These are phyloP conservation scores for Colletotrichum abscissum DNA, from an alignment of 2,329 filamentous ascomycete genomes.

Conservation along the genomic window DNA sequence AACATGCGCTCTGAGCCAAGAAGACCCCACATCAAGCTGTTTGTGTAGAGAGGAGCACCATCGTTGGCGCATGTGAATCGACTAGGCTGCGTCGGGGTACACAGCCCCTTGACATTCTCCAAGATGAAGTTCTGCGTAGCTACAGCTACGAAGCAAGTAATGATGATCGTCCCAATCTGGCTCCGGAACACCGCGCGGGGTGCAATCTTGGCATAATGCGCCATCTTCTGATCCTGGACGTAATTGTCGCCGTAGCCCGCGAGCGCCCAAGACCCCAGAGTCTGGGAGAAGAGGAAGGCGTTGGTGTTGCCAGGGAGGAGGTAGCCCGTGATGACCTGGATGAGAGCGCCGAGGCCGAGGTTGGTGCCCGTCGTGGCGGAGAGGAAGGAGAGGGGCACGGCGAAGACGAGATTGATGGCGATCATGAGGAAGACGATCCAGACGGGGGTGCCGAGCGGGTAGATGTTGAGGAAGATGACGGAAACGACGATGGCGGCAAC, in stretches of 20 bases:
- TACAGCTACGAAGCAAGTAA: constrained; percentile 51
- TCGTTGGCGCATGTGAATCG: constrained; percentile 43
- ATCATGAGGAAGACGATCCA: constrained; percentile 47
- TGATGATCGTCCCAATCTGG: constrained; percentile 58
- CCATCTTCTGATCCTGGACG: constrained; percentile 47
- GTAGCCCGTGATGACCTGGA: constrained; percentile 56
- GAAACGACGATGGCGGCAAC: constrained; percentile 46
- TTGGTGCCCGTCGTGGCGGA: constrained; percentile 58
- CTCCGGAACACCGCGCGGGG: constrained; percentile 48
- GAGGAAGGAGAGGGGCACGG: constrained; percentile 55
- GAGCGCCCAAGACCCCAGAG: constrained; percentile 43
- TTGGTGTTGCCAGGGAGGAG: constrained; percentile 52
- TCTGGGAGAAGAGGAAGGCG: constrained; percentile 40
- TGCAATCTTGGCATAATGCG: constrained; percentile 47
- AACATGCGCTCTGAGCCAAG: constrained; percentile 50
- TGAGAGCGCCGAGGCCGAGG: constrained; percentile 52
- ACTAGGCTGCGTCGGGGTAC: constrained; percentile 47
- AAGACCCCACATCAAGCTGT: constrained; percentile 45
- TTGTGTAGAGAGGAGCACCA: constrained; percentile 44
- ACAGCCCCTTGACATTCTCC: constrained; percentile 47
- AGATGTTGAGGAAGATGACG: constrained; percentile 44
- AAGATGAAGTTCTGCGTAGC: constrained; percentile 56
- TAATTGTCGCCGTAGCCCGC: constrained; percentile 56
- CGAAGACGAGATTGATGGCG: constrained; percentile 52
- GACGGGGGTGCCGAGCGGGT: constrained; percentile 43